A percentile compares a stretch with the other conserved stretches of the same genome.
Conservation (phyloP, 345 rosid species). For the Salix dunnii region DNA sequence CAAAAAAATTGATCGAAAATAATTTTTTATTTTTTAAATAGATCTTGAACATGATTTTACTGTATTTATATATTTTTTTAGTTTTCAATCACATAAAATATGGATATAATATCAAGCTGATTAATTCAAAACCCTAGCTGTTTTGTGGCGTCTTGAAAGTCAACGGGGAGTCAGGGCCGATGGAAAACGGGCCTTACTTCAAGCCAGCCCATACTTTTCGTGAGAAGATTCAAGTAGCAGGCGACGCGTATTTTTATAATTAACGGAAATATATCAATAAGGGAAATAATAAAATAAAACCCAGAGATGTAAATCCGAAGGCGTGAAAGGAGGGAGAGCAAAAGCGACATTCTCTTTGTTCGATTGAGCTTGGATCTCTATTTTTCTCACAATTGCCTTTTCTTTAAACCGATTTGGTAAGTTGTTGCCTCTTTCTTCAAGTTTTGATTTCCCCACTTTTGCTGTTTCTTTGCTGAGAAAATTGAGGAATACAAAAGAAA, state of each 20-base stretch:
- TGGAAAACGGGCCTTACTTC: neutral
- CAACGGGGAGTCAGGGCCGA: neutral
- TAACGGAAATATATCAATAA: neutral
- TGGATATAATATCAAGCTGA: neutral
- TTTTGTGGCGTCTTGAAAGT: no score
- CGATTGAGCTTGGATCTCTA: neutral
- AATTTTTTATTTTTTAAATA: no score
- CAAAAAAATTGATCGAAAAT: no score
- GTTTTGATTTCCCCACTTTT: neutral
- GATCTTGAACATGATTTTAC: no score
- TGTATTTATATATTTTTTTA: no score
- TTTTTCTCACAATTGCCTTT: neutral
- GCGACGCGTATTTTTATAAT: neutral
- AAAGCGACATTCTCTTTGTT: neutral
- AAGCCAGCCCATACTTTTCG: neutral
- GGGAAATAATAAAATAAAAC: neutral
- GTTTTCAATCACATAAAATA: no score
- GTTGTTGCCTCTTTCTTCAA: neutral
- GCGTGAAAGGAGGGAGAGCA: neutral
- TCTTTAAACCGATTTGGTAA: slow-evolving; percentile 5
- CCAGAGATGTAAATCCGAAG: neutral
- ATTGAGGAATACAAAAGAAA: neutral
- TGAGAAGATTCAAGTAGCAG: neutral
- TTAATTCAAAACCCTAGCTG: neutral
- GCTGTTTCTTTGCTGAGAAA: neutral